Conservation (phyloP, 1,284 basidiomycete genomes). For the Rhodotorula sp. region DNA sequence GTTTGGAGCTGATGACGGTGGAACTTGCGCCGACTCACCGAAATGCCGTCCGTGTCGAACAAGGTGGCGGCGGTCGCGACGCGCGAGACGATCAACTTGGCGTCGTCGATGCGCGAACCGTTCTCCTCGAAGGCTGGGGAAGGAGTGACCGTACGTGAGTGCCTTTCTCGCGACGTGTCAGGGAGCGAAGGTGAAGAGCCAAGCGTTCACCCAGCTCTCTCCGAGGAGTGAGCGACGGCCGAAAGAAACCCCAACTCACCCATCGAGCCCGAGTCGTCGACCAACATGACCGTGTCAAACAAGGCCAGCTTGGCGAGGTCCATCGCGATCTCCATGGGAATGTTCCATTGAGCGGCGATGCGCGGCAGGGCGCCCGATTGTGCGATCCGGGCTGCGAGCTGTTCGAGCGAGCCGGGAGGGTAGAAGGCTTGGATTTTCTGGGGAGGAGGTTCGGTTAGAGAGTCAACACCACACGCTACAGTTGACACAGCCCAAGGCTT, state of each 20-base stretch:
- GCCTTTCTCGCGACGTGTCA: background rate
- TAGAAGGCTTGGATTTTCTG: constrained; percentile 27
- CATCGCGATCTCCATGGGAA: constrained; percentile 53
- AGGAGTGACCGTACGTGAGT: background rate
- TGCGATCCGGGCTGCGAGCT: constrained; percentile 51
- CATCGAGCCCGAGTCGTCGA: constrained; percentile 46
- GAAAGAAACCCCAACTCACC: background rate
- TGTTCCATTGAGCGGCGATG: constrained; percentile 52
- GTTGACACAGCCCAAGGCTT: background rate
- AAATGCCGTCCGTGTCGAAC: constrained; percentile 48
- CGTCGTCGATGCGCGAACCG: constrained; percentile 45
- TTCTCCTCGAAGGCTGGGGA: constrained; percentile 40
- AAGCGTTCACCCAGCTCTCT: background rate
- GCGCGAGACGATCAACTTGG: constrained; percentile 44
- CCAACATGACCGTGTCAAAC: constrained; percentile 21
- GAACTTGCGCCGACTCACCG: constrained; percentile 23
- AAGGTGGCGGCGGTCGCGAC: constrained; percentile 52
- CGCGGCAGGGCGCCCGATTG: constrained; percentile 50
- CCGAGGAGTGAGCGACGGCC: background rate
- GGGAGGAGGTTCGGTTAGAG: too few species aligned
- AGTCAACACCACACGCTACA: too few species aligned
- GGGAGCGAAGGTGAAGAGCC: background rate
- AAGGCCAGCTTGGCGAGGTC: constrained; percentile 52
- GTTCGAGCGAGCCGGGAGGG: constrained; percentile 48
- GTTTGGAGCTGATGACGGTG: constrained; percentile 37